Conservation (phyloP, 108 stramenopile species). For the Cyclotella atomus region DNA sequence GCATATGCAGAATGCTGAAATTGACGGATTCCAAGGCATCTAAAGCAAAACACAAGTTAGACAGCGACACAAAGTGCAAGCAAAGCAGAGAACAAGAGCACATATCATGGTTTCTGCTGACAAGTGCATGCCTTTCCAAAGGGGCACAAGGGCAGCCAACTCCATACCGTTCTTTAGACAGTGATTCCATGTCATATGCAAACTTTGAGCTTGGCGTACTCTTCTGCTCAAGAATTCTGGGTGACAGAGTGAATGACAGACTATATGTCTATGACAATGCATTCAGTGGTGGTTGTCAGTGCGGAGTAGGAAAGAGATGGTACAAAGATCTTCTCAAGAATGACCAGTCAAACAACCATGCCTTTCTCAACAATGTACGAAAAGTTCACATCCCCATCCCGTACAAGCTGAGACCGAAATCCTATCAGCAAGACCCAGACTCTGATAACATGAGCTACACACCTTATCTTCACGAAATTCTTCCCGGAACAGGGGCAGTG, state of each 20-base stretch:
- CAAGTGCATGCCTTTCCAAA: conserved; percentile 79
- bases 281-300: conserved; percentile 45
- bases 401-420: conserved; percentile 53
- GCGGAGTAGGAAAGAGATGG: conserved; percentile 40
- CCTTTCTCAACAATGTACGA: conserved; percentile 27
- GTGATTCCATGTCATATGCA: conserved; percentile 57
- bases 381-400: conserved; percentile 82
- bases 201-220: conserved; percentile 89
- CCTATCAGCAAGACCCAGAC: conserved; percentile 64
- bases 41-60: conserved; percentile 23
- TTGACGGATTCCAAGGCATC: conserved; percentile 23
- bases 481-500: conserved; percentile 47
- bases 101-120: conserved; percentile 78
- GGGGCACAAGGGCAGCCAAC: conserved; percentile 76
- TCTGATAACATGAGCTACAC: conserved; percentile 63
- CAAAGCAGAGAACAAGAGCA: too few species aligned
- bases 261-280: conserved; percentile 71
- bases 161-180: conserved; percentile 23
- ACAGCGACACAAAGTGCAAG: too few species aligned
- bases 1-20: conserved; percentile 61
- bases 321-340: conserved; percentile 37
- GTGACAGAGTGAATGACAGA: conserved; percentile 48
- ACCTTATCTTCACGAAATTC: conserved; percentile 78
- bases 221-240: conserved; percentile 63
- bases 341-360: not conserved